Evolutionary conservation across 179 eudicot species (phyloP), one percentile per base, ranked within the genome.

Genomic region (Beta lomatogona): DNA sequence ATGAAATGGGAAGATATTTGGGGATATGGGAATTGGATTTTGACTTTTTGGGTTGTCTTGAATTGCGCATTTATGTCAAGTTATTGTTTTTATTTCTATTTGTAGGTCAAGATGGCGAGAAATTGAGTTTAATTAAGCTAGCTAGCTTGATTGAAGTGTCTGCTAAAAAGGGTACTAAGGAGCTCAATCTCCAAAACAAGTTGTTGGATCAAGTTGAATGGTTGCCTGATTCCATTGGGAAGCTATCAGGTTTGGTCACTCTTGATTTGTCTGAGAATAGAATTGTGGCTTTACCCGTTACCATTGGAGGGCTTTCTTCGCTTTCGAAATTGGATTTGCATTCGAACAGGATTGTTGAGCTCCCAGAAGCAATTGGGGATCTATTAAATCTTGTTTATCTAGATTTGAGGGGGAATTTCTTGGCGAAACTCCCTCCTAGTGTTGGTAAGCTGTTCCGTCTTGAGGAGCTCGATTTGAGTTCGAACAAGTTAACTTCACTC

Each of bases 171-270:
- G 98, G 92, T 25, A 84, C 89, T 78, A 80, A 59, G 64, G 92
- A 92, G 80, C 89, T 96, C 6, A 83, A 81, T 86, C 91, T 96
- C n/a, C 84, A 80, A 77, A 83, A 71, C 81, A 92, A 87, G 86
- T 83, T 96, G 75, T 81, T 86, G 84, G 97, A 96, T 77, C 97
- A 92, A 78, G 88, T 94, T 52, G 93, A 92, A n/a, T 91, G 96
- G 98, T 89, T 96, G 77, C 98, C 99, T 12, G 93, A 94, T 90
- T 92, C 99, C 1, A 88, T 96, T 45, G 93, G 96, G 84, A 96
- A 96, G 82, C 81, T 96, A 68, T 88, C 91, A n/a, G 82, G 87
- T 83, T 83, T 96, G 82, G 82, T 79, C 53, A 81, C 90, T 21
- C 83, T 96, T 78, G 93, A 96, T 90, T 86, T 94, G 71, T 96